A percentile compares a stretch with the other conserved stretches of the same genome.
These are phyloP conservation scores for Croton laevigatus DNA, from an alignment of 441 rosid genomes.

Conservation along the genomic window DNA sequence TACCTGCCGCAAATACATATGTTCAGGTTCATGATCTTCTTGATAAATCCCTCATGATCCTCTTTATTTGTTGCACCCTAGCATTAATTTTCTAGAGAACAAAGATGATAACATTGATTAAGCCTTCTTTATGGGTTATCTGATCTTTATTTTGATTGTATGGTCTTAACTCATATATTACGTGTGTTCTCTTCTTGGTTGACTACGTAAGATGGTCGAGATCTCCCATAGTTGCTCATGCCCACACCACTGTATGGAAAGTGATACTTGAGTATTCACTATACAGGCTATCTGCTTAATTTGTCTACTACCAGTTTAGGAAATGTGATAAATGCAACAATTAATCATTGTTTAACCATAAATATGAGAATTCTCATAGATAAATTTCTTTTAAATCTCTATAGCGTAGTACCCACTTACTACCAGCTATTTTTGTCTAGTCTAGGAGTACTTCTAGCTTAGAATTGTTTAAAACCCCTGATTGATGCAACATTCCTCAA, in stretches of 20 bases:
- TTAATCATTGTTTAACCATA: neutral
- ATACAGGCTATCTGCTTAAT: neutral
- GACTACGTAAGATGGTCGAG: slow-evolving; percentile 27
- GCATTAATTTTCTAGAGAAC: neutral
- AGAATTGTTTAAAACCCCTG: neutral
- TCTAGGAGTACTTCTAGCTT: slow-evolving; percentile 42
- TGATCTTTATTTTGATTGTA: neutral
- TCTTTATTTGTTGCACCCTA: slow-evolving; percentile 6
- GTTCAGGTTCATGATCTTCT: slow-evolving; percentile 40
- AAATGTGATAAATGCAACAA: neutral
- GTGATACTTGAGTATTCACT: too few relatives aligned
- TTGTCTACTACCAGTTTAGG: slow-evolving; percentile 4
- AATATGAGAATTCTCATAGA: neutral
- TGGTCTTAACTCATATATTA: neutral
- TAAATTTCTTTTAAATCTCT: neutral
- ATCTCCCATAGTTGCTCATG: slow-evolving; percentile 32
- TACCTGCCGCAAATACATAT: slow-evolving; percentile 52
- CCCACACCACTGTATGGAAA: neutral
- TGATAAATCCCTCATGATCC: slow-evolving; percentile 8
- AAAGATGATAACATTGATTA: neutral
- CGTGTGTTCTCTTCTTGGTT: neutral
- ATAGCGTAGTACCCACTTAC: neutral
- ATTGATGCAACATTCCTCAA: neutral
- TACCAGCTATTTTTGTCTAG: slow-evolving; percentile 33
- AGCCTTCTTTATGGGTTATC: neutral